Percentiles rank a stretch among this genome's conserved stretches.
phyloP scores from a whole-genome alignment of 2,329 filamentous ascomycete genomes.

The Phaeosphaeriaceae sp. region DNA sequence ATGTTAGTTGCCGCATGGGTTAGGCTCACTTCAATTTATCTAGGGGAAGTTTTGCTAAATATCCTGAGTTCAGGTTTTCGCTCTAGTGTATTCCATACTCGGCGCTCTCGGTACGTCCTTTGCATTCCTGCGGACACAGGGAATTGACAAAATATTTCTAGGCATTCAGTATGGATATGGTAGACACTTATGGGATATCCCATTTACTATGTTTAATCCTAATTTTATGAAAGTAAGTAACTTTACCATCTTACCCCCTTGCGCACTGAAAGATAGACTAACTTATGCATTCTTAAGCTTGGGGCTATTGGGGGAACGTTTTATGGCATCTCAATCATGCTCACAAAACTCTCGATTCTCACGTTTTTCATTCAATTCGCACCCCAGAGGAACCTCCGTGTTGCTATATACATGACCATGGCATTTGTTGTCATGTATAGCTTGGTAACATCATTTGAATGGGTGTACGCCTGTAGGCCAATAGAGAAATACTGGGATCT shows the following conservation, averaged over 20 bases:
- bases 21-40: neutral
- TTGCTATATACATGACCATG: constrained; percentile 3
- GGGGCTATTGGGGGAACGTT: constrained; percentile 1
- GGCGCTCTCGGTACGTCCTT: neutral
- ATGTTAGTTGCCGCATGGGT: constrained; percentile 7
- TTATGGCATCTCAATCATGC: constrained; percentile 3
- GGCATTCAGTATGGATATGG: constrained; percentile 2
- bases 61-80: constrained; percentile 2
- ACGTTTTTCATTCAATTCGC: constrained; percentile 2
- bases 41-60: constrained; percentile 2
- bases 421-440: neutral
- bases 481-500: constrained; percentile 3
- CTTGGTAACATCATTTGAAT: constrained; percentile 1
- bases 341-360: constrained; percentile 3
- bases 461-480: constrained; percentile 2
- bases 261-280: constrained; percentile 1
- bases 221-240: constrained; percentile 4
- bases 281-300: constrained; percentile 1
- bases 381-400: neutral
- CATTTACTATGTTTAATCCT: constrained; percentile 1
- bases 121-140: constrained; percentile 1
- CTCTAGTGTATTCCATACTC: constrained; percentile 2
- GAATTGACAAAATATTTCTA: constrained; percentile 5
- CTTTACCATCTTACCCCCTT: neutral
- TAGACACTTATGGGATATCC: constrained; percentile 4